These are phyloP conservation scores for Arabidopsis lyrata DNA, from an alignment of 441 rosid species.

Conservation along the genomic window DNA sequence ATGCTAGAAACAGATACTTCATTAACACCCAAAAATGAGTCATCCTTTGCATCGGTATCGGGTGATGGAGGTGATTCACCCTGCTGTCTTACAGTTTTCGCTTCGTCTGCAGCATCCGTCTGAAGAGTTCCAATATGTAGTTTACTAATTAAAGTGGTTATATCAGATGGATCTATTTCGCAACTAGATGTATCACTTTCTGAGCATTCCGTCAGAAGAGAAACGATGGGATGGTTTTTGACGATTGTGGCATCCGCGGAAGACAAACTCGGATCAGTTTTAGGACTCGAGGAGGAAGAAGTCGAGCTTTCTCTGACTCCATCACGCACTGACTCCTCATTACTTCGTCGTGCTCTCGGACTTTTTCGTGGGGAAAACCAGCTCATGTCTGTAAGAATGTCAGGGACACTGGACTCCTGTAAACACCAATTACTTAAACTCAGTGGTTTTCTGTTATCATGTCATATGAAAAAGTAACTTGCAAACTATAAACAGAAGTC, in stretches of 20 bases:
- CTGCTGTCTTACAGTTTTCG: conserved; percentile 38
- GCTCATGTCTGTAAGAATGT: conserved; percentile 57
- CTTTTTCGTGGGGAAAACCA: conserved; percentile 70
- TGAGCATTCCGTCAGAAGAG: conserved; percentile 41
- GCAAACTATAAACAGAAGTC: neutral
- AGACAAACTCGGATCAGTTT: conserved; percentile 24
- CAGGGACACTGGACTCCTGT: conserved; percentile 93
- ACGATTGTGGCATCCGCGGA: conserved; percentile 14
- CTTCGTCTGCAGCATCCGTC: conserved; percentile 52
- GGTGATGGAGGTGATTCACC: conserved; percentile 44
- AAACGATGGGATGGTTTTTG: conserved; percentile 41
- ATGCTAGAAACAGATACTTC: conserved; percentile 64
- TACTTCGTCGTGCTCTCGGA: conserved; percentile 62
- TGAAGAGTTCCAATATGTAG: conserved; percentile 53
- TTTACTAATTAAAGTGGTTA: conserved; percentile 50
- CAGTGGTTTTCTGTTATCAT: neutral
- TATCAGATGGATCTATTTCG: conserved; percentile 39
- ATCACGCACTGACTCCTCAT: conserved; percentile 48
- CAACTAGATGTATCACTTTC: conserved; percentile 41
- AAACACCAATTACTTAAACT: conserved; percentile 18
- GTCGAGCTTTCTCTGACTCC: conserved; percentile 40
- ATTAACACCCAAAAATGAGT: conserved; percentile 58
- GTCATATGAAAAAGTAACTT: neutral
- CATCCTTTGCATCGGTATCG: conserved; percentile 43
- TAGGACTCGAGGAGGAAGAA: conserved; percentile 45